Conservation (phyloP, 2,329 filamentous ascomycete genomes). For the Lomentospora prolificans region DNA sequence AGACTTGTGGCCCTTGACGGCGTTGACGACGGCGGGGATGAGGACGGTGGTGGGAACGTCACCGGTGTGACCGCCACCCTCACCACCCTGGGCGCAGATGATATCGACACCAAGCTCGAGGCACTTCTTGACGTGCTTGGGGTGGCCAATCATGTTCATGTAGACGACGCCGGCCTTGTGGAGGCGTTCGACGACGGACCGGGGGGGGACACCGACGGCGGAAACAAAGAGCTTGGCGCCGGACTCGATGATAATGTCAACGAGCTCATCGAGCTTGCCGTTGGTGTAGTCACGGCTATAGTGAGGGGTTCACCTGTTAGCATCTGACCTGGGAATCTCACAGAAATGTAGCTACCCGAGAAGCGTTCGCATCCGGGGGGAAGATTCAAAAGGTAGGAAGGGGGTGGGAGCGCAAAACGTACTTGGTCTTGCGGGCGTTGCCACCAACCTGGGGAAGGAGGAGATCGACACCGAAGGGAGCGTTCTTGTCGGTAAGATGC, state of each 20-base stretch:
- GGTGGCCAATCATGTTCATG: conserved; percentile 99
- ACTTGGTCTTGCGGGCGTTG: conserved; percentile 89
- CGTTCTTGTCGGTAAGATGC: conserved; percentile 79
- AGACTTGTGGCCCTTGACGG: conserved; percentile 71
- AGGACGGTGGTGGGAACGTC: conserved; percentile 86
- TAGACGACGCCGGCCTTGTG: conserved; percentile 82
- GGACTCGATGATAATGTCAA: conserved; percentile 87
- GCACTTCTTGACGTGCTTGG: conserved; percentile 97
- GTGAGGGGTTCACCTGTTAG: too few relatives aligned
- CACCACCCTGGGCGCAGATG: conserved; percentile 96
- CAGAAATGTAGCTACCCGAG: too few relatives aligned
- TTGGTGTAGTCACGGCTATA: conserved; percentile 97
- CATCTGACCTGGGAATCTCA: too few relatives aligned
- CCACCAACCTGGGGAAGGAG: conserved; percentile 91
- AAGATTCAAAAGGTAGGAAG: background rate
- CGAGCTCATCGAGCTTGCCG: conserved; percentile 85
- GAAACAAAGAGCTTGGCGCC: conserved; percentile 92
- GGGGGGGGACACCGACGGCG: conserved; percentile 87
- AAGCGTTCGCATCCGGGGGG: too few relatives aligned
- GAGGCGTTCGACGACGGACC: conserved; percentile 77
- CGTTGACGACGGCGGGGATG: conserved; percentile 82
- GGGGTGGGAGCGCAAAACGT: conserved; percentile 16
- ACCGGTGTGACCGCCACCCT: conserved; percentile 93
- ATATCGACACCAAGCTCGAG: conserved; percentile 86
- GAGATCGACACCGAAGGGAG: conserved; percentile 89